These are phyloP conservation scores for Polytrichum commune DNA, from an alignment of 225 moss, liverwort and hornwort genomes.

Conservation along the genomic window DNA sequence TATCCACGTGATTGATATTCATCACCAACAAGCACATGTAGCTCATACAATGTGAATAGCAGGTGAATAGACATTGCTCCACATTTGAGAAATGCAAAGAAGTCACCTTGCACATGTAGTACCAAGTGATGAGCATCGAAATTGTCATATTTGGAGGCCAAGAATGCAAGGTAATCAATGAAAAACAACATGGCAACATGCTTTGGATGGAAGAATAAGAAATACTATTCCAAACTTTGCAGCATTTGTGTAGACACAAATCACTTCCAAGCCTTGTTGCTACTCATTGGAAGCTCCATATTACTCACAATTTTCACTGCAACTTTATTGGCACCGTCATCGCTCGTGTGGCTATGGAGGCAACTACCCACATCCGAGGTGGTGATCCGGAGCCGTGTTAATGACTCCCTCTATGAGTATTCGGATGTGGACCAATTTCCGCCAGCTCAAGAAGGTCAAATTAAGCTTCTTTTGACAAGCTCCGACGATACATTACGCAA, in stretches of 20 bases:
- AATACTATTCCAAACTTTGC: background rate
- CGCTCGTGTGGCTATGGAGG: background rate
- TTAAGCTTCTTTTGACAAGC: background rate
- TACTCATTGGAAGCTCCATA: background rate
- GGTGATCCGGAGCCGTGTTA: background rate
- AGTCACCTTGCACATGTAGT: no score
- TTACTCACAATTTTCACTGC: conserved; percentile 2
- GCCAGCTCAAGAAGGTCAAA: conserved; percentile 6
- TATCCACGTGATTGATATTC: no score
- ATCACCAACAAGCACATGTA: no score
- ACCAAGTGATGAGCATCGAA: background rate
- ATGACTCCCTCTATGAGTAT: conserved; percentile 8
- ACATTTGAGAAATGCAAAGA: no score
- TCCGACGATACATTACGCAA: background rate
- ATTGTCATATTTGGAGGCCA: background rate
- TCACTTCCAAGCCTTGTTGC: background rate
- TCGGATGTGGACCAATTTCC: conserved; percentile 9
- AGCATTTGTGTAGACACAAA: background rate
- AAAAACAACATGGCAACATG: background rate
- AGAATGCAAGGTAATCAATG: background rate
- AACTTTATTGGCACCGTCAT: background rate
- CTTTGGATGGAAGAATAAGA: background rate
- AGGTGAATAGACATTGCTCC: no score
- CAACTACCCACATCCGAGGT: background rate
- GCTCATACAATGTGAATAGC: no score